Evolutionary conservation across 768 basidiomycete species (phyloP).

Genomic region (Leccinellum albellum): DNA sequence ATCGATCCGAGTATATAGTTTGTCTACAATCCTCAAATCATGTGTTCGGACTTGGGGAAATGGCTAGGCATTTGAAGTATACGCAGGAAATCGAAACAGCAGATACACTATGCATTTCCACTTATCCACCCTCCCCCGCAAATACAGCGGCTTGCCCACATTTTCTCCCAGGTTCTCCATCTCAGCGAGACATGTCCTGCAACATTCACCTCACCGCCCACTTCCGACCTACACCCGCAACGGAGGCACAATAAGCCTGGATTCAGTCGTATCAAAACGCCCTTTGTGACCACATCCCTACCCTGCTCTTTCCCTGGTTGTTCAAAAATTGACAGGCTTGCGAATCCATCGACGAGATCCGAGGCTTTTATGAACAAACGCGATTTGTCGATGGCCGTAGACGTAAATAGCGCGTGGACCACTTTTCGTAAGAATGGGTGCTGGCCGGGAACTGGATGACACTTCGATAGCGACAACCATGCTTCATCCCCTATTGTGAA

Average conservation of each 20-base stretch:
- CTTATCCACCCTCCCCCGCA: slow-evolving; percentile 66
- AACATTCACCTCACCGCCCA: slow-evolving; percentile 31
- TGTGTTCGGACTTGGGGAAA: neutral
- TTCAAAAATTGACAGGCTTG: slow-evolving; percentile 39
- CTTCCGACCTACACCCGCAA: slow-evolving; percentile 58
- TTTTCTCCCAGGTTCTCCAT: slow-evolving; percentile 64
- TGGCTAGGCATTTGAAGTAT: neutral
- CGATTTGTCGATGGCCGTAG: slow-evolving; percentile 57
- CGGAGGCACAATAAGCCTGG: slow-evolving; percentile 50
- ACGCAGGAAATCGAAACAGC: neutral
- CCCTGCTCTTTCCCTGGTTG: slow-evolving; percentile 37
- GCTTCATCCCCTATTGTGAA: slow-evolving; percentile 44
- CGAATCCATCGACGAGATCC: slow-evolving; percentile 65
- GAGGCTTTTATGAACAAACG: slow-evolving; percentile 67
- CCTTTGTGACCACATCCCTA: slow-evolving; percentile 65
- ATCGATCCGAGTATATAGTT: slow-evolving; percentile 56
- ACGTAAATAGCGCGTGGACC: slow-evolving; percentile 44
- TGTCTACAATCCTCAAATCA: slow-evolving; percentile 40
- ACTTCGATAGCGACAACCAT: slow-evolving; percentile 53
- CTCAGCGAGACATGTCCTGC: slow-evolving; percentile 35
- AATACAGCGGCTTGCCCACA: slow-evolving; percentile 58
- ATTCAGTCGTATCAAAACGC: slow-evolving; percentile 39
- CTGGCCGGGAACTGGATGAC: slow-evolving; percentile 51
- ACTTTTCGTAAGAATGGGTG: slow-evolving; percentile 39
- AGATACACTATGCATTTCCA: slow-evolving; percentile 13